Conservation (phyloP, 805 yeast species). For the Spathaspora sp. region DNA sequence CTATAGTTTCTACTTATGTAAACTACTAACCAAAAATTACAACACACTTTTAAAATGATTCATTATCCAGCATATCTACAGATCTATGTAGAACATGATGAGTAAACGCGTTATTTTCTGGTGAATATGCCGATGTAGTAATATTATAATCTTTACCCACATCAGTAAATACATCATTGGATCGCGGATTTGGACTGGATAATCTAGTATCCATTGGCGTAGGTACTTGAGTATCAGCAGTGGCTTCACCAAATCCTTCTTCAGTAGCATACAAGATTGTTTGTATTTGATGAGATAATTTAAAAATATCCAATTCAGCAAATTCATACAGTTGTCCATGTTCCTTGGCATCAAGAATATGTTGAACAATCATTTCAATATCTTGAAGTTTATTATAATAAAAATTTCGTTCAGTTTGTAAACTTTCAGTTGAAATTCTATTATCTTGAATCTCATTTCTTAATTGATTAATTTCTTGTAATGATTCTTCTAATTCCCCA, state of each 20-base stretch:
- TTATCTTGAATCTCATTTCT: slow-evolving; percentile 56
- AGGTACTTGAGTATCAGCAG: not conserved
- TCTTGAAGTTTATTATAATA: slow-evolving; percentile 87
- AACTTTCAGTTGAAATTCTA: slow-evolving; percentile 55
- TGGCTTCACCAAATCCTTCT: slow-evolving; percentile 57
- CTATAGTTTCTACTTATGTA: not conserved
- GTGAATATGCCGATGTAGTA: not conserved
- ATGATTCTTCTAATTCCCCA: slow-evolving; percentile 47
- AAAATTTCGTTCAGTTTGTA: slow-evolving; percentile 83
- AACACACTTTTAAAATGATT: slow-evolving; percentile 9
- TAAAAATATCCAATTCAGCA: slow-evolving; percentile 20
- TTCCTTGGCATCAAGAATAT: slow-evolving; percentile 25
- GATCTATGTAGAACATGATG: not conserved
- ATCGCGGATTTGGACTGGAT: not conserved
- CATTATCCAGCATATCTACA: slow-evolving; percentile 11
- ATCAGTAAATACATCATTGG: not conserved
- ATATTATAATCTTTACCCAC: not conserved
- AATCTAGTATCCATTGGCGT: slow-evolving; percentile 1
- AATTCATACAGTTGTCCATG: slow-evolving; percentile 42
- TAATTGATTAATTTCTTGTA: slow-evolving; percentile 33
- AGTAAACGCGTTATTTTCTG: slow-evolving; percentile 12
- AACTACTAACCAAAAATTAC: not conserved
- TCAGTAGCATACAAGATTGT: slow-evolving; percentile 75
- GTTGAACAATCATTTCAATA: slow-evolving; percentile 76
- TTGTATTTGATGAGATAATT: slow-evolving; percentile 54